These are phyloP conservation scores for Datisca glomerata DNA, from an alignment of 306 rosid genomes.

Conservation along the genomic window DNA sequence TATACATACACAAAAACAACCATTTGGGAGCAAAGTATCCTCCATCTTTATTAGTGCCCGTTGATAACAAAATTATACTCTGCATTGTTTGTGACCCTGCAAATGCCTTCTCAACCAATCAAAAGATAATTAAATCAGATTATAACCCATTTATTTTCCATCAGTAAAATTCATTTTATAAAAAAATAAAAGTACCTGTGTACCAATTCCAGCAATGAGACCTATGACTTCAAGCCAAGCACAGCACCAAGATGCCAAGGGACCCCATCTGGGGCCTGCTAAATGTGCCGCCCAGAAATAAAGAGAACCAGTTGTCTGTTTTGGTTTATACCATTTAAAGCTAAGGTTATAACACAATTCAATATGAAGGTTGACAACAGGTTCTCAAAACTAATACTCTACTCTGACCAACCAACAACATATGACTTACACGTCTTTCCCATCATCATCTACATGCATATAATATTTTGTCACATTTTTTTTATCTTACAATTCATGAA, in stretches of 20 bases:
- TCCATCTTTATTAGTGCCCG: constrained; percentile 73
- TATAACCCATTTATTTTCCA: background rate
- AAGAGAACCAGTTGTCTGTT: constrained; percentile 84
- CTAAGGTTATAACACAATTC: too few relatives aligned
- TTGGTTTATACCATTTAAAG: too few relatives aligned
- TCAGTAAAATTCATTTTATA: background rate
- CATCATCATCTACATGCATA: too few relatives aligned
- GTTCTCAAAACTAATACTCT: too few relatives aligned
- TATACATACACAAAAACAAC: constrained; percentile 74
- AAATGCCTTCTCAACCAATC: constrained; percentile 53
- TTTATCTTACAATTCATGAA: too few relatives aligned
- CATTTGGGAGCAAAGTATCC: constrained; percentile 81
- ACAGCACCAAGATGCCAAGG: constrained; percentile 88
- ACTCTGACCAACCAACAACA: too few relatives aligned
- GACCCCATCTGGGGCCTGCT: constrained; percentile 90
- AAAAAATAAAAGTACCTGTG: constrained; percentile 43
- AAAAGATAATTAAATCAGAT: constrained; percentile 5
- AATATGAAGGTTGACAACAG: too few relatives aligned
- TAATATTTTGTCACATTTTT: too few relatives aligned
- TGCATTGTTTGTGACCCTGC: constrained; percentile 82
- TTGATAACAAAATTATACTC: constrained; percentile 53
- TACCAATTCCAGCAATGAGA: constrained; percentile 71
- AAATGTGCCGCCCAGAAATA: constrained; percentile 96
- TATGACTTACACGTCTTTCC: too few relatives aligned
- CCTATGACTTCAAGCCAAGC: constrained; percentile 94